Percentiles rank a stretch among this genome's conserved stretches.
phyloP scores from a whole-genome alignment of 305 asterid genomes.

The Ilex paraguariensis region DNA sequence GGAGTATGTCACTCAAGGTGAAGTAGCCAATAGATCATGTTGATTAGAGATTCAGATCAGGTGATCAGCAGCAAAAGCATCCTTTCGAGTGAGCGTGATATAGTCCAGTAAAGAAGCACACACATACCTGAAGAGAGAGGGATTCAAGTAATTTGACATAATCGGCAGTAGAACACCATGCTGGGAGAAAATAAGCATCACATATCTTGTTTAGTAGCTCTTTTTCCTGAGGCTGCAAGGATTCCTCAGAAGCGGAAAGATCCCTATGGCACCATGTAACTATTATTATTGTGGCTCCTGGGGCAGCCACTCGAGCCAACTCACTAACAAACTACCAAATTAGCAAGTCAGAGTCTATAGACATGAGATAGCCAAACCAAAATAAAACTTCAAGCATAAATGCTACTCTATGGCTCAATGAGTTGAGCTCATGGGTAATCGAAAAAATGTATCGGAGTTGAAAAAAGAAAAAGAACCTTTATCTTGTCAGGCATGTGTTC shows the following conservation, averaged over 20 bases:
- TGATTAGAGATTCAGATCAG: too few relatives aligned
- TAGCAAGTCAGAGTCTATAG: not conserved
- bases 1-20: too few relatives aligned
- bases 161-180: constrained; percentile 85
- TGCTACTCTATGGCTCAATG: not conserved
- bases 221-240: constrained; percentile 56
- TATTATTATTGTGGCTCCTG: constrained; percentile 79
- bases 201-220: constrained; percentile 65
- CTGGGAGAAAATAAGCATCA: constrained; percentile 74
- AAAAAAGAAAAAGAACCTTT: constrained; percentile 42
- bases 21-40: too few relatives aligned
- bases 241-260: constrained; percentile 65
- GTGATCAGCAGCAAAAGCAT: too few relatives aligned
- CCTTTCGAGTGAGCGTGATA: not conserved
- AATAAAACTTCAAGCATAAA: not conserved
- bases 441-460: not conserved
- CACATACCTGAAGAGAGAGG: constrained; percentile 56
- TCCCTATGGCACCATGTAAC: constrained; percentile 99
- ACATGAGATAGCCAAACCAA: constrained; percentile 1
- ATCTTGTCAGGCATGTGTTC: constrained; percentile 97
- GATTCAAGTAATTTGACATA: constrained; percentile 67
- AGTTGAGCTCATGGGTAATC: not conserved
- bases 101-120: not conserved
- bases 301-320: constrained; percentile 88
- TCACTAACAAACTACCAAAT: constrained; percentile 64